Evolutionary conservation across 2,329 filamentous ascomycete genomes (phyloP).

Genomic region (Aspergillus costaricaensis): DNA sequence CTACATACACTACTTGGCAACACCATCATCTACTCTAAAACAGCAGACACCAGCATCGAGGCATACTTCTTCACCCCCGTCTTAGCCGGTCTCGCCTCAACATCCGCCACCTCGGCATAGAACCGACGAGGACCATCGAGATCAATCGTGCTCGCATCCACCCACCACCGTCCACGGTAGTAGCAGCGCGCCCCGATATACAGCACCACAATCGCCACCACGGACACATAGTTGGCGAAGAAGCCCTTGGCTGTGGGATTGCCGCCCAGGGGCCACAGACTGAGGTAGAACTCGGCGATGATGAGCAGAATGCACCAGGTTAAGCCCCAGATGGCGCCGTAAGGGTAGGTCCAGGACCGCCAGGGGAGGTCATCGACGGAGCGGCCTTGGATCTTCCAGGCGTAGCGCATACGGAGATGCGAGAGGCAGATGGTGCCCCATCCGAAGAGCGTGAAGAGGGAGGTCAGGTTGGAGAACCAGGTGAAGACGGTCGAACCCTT

Average conservation of each 20-base stretch:
- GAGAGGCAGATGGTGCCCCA: conserved; percentile 50
- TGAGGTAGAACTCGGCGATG: conserved; percentile 52
- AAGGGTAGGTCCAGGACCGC: conserved; percentile 50
- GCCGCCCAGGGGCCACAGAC: conserved; percentile 47
- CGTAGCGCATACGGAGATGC: conserved; percentile 47
- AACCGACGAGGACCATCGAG: conserved; percentile 31
- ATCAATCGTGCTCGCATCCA: conserved; percentile 36
- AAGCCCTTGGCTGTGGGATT: conserved; percentile 42
- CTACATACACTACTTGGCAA: neutral
- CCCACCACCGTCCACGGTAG: conserved; percentile 42
- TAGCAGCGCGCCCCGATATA: conserved; percentile 46
- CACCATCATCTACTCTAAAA: conserved; percentile 7
- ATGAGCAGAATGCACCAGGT: conserved; percentile 49
- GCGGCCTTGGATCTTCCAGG: conserved; percentile 46
- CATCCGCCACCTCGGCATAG: conserved; percentile 16
- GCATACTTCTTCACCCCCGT: conserved; percentile 5
- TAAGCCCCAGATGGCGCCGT: conserved; percentile 48
- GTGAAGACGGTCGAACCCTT: conserved; percentile 47
- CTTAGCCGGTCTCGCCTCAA: conserved; percentile 16
- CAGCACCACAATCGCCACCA: conserved; percentile 46
- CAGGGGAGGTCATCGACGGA: conserved; percentile 42
- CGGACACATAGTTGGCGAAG: conserved; percentile 52
- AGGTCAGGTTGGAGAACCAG: conserved; percentile 52
- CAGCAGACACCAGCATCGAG: conserved; percentile 6
- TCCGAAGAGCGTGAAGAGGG: conserved; percentile 48